Evolutionary conservation across 2,329 filamentous ascomycete genomes (phyloP).

Genomic region (Aspergillus sp.): DNA sequence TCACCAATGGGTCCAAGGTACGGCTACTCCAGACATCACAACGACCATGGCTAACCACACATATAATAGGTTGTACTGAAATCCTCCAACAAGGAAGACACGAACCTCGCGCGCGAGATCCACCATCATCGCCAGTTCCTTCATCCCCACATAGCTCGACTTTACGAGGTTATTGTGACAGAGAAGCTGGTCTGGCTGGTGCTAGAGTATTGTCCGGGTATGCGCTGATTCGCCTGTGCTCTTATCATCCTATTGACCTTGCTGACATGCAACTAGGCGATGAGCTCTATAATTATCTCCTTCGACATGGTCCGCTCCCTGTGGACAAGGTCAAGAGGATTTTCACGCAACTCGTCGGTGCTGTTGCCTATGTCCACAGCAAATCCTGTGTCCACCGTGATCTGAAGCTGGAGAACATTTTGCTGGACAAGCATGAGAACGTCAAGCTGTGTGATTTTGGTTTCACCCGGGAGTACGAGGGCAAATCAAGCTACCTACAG

Average conservation of each 20-base stretch:
- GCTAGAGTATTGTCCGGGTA: constrained; percentile 92
- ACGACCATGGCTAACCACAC: neutral
- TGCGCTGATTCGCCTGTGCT: constrained; percentile 1
- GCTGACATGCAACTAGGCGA: constrained; percentile 63
- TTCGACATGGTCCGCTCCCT: constrained; percentile 79
- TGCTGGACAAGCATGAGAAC: constrained; percentile 94
- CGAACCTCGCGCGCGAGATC: constrained; percentile 94
- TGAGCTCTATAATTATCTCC: constrained; percentile 94
- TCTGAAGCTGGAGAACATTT: constrained; percentile 92
- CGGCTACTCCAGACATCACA: neutral
- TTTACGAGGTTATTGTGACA: constrained; percentile 98
- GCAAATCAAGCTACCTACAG: constrained; percentile 88
- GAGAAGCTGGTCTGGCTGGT: constrained; percentile 94
- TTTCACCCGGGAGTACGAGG: constrained; percentile 96
- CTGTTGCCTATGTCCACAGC: constrained; percentile 90
- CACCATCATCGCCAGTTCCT: constrained; percentile 98
- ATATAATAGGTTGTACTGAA: constrained; percentile 86
- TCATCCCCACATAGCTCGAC: constrained; percentile 91
- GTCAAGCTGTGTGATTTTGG: constrained; percentile 98
- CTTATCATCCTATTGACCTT: constrained; percentile 5
- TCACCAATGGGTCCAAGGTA: constrained; percentile 97
- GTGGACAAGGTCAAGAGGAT: constrained; percentile 89
- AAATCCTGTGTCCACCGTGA: constrained; percentile 96
- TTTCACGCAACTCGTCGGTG: constrained; percentile 92
- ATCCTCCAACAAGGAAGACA: constrained; percentile 92